phyloP scores from a whole-genome alignment of 1,284 basidiomycete species.

The Melampsora americana region DNA sequence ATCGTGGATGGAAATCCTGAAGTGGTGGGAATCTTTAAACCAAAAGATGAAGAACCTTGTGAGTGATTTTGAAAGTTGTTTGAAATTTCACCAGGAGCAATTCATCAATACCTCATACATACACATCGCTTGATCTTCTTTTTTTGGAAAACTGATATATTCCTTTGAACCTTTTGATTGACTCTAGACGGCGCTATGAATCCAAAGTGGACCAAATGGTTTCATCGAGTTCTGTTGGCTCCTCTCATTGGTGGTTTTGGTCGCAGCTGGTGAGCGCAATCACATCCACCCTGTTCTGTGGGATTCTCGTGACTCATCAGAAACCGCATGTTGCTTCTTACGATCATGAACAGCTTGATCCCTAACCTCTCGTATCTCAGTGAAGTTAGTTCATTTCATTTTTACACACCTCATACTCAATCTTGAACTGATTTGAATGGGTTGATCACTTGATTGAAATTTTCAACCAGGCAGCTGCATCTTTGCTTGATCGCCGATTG shows the following conservation, averaged over 20 bases:
- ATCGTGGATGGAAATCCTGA: conserved; percentile 59
- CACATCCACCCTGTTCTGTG: background rate
- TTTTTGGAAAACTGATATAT: conserved; percentile 14
- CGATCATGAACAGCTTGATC: conserved; percentile 25
- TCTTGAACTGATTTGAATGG: background rate
- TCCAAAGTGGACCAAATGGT: conserved; percentile 84
- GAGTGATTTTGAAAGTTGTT: background rate
- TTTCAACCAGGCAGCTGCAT: conserved; percentile 77
- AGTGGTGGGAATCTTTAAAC: conserved; percentile 67
- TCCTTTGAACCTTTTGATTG: background rate
- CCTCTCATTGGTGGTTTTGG: conserved; percentile 47
- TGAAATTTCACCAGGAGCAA: conserved; percentile 60
- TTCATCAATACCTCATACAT: too few species aligned
- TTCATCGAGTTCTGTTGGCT: conserved; percentile 69
- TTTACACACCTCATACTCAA: too few species aligned
- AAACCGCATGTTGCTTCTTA: background rate
- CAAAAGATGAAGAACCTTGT: conserved; percentile 77
- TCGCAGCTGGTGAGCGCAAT: conserved; percentile 32
- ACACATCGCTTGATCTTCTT: background rate
- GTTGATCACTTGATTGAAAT: background rate
- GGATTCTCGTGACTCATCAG: conserved; percentile 34
- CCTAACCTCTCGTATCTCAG: conserved; percentile 48
- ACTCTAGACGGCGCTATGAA: conserved; percentile 59
- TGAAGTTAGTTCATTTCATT: conserved; percentile 54
- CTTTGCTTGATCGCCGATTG: conserved; percentile 72